A percentile compares a stretch with the other conserved stretches of the same genome.
phyloP scores from a whole-genome alignment of 2,329 filamentous ascomycete genomes.

The Colletotrichum melonis region DNA sequence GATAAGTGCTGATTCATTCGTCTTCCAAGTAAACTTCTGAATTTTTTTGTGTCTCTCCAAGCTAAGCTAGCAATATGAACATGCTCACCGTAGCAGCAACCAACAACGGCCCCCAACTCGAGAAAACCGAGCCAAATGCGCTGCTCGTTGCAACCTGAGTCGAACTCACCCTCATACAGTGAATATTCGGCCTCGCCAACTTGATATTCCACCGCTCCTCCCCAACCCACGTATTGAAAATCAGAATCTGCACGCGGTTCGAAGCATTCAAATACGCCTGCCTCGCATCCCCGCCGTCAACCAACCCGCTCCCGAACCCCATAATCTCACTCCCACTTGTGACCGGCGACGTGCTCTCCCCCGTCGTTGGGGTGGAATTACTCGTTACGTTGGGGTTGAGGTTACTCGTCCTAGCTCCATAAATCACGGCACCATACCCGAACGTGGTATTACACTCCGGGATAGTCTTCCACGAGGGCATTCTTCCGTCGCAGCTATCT shows the following conservation, averaged over 20 bases:
- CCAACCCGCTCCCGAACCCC: slow-evolving; percentile 4
- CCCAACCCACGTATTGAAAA: slow-evolving; percentile 12
- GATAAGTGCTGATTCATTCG: accelerated
- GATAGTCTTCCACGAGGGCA: neutral
- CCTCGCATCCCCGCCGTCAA: neutral
- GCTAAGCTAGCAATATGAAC: neutral
- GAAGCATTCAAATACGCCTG: neutral
- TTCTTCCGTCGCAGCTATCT: neutral
- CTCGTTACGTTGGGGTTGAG: neutral
- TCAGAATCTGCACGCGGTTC: slow-evolving; percentile 13
- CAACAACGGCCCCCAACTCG: neutral
- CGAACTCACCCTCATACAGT: slow-evolving; percentile 17
- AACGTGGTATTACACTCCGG: neutral
- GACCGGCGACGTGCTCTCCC: neutral
- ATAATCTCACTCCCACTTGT: neutral
- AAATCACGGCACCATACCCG: neutral
- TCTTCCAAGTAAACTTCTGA: too few species aligned
- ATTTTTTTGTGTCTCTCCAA: too few species aligned
- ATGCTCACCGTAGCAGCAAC: neutral
- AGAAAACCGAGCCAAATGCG: too few species aligned
- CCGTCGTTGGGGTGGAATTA: neutral
- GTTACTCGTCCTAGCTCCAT: neutral
- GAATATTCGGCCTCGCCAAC: neutral
- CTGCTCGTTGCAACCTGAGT: neutral
- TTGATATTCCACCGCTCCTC: neutral